A percentile compares a stretch with the other conserved stretches of the same genome.
phyloP scores from a whole-genome alignment of 805 yeast genomes.

The Wickerhamomyces rabaulensis region DNA sequence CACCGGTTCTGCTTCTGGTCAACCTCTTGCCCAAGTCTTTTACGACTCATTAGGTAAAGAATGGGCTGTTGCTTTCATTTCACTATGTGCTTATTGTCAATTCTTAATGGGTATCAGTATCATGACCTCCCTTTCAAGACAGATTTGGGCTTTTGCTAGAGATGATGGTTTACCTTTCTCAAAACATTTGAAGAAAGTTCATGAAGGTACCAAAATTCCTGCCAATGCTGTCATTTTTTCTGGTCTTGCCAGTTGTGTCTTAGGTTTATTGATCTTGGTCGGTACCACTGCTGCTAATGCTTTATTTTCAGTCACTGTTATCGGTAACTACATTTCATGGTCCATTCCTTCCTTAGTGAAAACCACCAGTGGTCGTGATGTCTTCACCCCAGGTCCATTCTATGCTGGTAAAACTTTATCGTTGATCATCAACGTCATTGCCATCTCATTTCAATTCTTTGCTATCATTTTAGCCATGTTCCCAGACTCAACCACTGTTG shows the following conservation, averaged over 20 bases:
- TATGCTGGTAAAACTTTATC: constrained; percentile 49
- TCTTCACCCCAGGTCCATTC: constrained; percentile 64
- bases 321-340: constrained; percentile 40
- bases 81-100: constrained; percentile 53
- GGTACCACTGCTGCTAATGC: constrained; percentile 41
- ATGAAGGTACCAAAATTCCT: constrained; percentile 56
- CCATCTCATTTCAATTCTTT: constrained; percentile 46
- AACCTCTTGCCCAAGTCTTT: constrained; percentile 62
- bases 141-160: constrained; percentile 71
- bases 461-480: constrained; percentile 56
- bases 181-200: constrained; percentile 49
- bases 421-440: constrained; percentile 38
- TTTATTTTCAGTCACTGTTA: constrained; percentile 36
- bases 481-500: constrained; percentile 39
- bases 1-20: constrained; percentile 43
- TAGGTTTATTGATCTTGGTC: constrained; percentile 37
- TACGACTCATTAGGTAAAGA: constrained; percentile 56
- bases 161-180: constrained; percentile 70
- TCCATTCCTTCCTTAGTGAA: constrained; percentile 33
- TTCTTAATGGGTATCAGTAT: constrained; percentile 63
- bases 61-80: constrained; percentile 66
- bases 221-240: constrained; percentile 51
- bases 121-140: constrained; percentile 59
- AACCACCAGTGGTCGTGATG: constrained; percentile 42
- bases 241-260: constrained; percentile 30